Evolutionary conservation across 2,329 filamentous ascomycete genomes (phyloP), one percentile per base, ranked within the genome.

Genomic region (Cytospora piceicola): DNA sequence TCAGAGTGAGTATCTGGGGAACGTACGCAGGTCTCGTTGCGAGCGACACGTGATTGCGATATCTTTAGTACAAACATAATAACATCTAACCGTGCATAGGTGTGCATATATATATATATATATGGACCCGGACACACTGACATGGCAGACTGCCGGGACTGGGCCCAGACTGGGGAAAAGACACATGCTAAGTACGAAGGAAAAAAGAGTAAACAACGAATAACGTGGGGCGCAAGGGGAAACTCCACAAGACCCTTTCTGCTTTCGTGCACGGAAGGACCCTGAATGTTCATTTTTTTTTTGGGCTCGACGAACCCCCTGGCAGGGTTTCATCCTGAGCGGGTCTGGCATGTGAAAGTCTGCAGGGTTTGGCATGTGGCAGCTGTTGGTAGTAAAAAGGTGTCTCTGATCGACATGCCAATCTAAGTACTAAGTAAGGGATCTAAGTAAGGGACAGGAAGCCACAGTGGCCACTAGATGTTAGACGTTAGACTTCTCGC

Each of bases 271-370:
- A 36, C 36, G 36, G 36, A 24, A 32, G 56, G 30, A 58, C 34
- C 30, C 55, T 58, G 30, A 27, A 15, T 58, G 8, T 58, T 27
- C 20, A 36, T 17, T 39, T 36, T 56, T 52, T 22, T 24, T n/a
- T n/a, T n/a, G n/a, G n/a, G 49, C n/a, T 53, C 20, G 7, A 1
- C 5, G 39, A 46, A n/a, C 42, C 42, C 39, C 42, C 42, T 46
- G 42, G 20, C n/a, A 49, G 46, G 20, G 46, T 49, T 8, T 22
- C 46, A 32, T 42, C 24, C 52, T 65, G 57, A 53, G 63, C 58
- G 55, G 34, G 61, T 61, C 61, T 65, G 32, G 58, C 63, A 65
- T 65, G 63, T 65, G 63, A 65, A 65, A 61, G 30, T 34, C 9
- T 36, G 63, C 52, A 49, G 20, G 52, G 61, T 61, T 49, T 65